Evolutionary conservation across 2,329 filamentous ascomycete species (phyloP), one percentile per base, ranked within the genome.

Genomic region (Colletotrichum destructivum): DNA sequence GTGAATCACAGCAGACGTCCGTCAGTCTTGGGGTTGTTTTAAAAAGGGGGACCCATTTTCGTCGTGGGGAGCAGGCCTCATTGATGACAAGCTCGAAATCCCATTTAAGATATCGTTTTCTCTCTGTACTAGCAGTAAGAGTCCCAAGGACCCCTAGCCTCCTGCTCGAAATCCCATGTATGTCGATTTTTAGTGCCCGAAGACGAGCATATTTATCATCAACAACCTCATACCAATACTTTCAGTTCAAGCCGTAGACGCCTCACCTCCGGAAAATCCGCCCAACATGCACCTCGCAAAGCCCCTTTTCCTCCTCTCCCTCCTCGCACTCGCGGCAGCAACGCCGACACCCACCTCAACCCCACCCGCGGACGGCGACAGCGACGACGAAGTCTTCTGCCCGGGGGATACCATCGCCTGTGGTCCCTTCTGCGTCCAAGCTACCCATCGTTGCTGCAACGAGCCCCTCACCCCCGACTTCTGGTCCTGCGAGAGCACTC

Each of bases 351-450:
- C 49, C 8, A 26, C 15, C 16, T 12, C 49, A 3, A 12, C 12
- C 5, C 47, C 61, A 11, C 49, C 49, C 38, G 4, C 11, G 8
- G 11, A 62, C 47, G 56, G n/a, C 35, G 21, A 61, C 40, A 35
- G 31, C 46, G 35, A 61, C 40, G 44, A 42, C 61, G 15, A 42
- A 12, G 52, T 56, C 42, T 38, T 62, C 49, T 71, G 68, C 23
- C 56, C 62, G 8, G 38, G 35, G 40, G 31, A 18, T 42, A 54
- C 60, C 2, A 11, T 51, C 52, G 7, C 69, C 51, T 71, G 69
- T 52, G 64, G 47, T 18, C 42, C 26, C 5, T 35, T 47, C 44
- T 71, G 69, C 59, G 66, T 65, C 57, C 49, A 26, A 13, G 59
- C 16, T 18, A 11, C n/a, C 35, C 54, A 57, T 18, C 54, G 54